These are phyloP conservation scores for Claviceps monticola DNA, from an alignment of 2,329 filamentous ascomycete genomes.

Conservation along the genomic window DNA sequence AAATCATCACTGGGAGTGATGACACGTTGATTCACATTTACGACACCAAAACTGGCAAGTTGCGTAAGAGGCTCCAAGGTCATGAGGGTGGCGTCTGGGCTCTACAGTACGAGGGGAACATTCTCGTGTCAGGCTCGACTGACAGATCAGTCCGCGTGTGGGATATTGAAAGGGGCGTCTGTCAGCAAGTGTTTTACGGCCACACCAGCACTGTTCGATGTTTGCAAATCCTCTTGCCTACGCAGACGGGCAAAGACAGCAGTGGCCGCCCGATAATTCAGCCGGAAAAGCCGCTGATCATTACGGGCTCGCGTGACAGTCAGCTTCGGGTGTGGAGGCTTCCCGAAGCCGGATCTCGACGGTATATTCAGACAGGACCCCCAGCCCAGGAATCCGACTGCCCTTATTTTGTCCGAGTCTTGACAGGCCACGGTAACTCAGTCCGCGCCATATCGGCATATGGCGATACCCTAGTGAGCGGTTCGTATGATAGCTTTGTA, in stretches of 20 bases:
- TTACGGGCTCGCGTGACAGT: constrained; percentile 91
- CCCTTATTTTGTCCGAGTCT: constrained; percentile 82
- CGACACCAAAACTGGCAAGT: constrained; percentile 83
- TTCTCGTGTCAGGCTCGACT: constrained; percentile 87
- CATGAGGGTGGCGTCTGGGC: constrained; percentile 98
- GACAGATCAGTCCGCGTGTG: constrained; percentile 97
- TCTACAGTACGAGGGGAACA: constrained; percentile 89
- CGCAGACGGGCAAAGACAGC: constrained; percentile 54
- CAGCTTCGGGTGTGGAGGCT: constrained; percentile 90
- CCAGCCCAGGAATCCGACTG: constrained; percentile 66
- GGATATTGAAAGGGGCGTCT: constrained; percentile 89
- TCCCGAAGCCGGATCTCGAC: constrained; percentile 62
- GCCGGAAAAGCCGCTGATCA: constrained; percentile 89
- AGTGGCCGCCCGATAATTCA: constrained; percentile 72
- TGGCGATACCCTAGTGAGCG: constrained; percentile 89
- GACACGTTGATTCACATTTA: constrained; percentile 97
- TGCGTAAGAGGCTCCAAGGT: constrained; percentile 72
- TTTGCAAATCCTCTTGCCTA: constrained; percentile 83
- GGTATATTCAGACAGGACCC: constrained; percentile 67
- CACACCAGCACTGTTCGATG: constrained; percentile 96
- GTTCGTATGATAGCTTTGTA: constrained; percentile 91
- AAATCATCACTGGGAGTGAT: constrained; percentile 94
- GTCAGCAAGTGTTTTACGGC: constrained; percentile 91
- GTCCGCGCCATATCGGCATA: constrained; percentile 92
- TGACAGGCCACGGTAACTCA: constrained; percentile 80